phyloP scores from a whole-genome alignment of 2,329 filamentous ascomycete genomes.

The Venturiaceae sp. region DNA sequence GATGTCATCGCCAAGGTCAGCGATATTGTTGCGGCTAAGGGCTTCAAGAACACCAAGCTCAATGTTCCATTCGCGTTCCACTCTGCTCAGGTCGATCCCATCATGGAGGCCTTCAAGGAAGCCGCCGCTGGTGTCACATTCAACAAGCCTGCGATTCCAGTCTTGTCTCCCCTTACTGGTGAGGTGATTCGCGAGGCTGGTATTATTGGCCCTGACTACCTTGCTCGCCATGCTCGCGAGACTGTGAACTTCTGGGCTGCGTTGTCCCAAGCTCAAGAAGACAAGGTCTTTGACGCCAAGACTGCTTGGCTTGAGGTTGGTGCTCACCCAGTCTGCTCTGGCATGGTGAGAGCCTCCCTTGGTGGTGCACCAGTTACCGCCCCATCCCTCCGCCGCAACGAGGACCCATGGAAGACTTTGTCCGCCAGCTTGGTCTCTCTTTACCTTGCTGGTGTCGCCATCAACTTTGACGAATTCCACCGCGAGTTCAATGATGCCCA shows the following conservation, averaged over 20 bases:
- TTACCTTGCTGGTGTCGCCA: conserved; percentile 49
- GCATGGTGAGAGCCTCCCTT: conserved; percentile 58
- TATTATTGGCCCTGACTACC: conserved; percentile 50
- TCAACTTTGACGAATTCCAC: conserved; percentile 66
- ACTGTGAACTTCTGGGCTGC: conserved; percentile 60
- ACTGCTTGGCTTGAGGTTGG: conserved; percentile 66
- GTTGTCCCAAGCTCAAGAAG: conserved; percentile 47
- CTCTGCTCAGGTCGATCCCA: conserved; percentile 54
- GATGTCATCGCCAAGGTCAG: conserved; percentile 48
- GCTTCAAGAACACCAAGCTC: conserved; percentile 53
- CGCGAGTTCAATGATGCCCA: conserved; percentile 48
- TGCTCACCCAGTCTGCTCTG: conserved; percentile 60
- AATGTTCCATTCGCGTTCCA: conserved; percentile 60
- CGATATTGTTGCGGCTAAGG: conserved; percentile 38
- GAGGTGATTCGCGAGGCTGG: conserved; percentile 49
- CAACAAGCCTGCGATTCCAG: conserved; percentile 46
- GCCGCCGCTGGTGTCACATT: conserved; percentile 46
- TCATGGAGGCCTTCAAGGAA: conserved; percentile 49
- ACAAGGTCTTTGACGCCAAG: conserved; percentile 52
- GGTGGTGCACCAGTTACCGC: conserved; percentile 44
- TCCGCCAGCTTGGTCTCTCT: conserved; percentile 48
- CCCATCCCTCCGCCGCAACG: conserved; percentile 52
- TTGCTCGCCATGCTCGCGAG: conserved; percentile 55
- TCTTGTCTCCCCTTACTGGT: conserved; percentile 60
- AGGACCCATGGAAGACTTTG: conserved; percentile 56